These are phyloP conservation scores for Typha latifolia DNA, from an alignment of 176 grass and related monocot genomes.

Conservation along the genomic window DNA sequence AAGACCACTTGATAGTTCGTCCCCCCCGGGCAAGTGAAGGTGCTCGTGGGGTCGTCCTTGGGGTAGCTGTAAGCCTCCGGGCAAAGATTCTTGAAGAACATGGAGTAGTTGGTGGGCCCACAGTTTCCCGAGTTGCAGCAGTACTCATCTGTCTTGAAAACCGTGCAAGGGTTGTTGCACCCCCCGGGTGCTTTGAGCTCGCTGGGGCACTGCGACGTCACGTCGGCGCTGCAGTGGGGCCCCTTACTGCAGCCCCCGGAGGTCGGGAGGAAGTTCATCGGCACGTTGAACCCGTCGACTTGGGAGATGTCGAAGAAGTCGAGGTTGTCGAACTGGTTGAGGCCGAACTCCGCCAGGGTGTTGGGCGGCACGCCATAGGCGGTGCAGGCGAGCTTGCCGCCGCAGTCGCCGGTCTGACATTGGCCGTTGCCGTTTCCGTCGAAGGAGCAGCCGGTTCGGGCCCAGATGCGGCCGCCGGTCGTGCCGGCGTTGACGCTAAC, in stretches of 20 bases:
- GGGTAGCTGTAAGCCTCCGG: conserved; percentile 40
- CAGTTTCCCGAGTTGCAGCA: conserved; percentile 18
- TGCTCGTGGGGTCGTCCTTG: conserved; percentile 17
- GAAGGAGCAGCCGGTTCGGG: conserved; percentile 49
- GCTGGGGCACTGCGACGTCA: conserved; percentile 29
- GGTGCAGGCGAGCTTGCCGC: conserved; percentile 27
- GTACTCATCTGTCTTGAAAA: conserved; percentile 29
- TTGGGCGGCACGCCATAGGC: background rate
- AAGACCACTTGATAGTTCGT: conserved; percentile 45
- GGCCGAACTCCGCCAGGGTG: conserved; percentile 5
- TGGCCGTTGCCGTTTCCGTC: conserved; percentile 27
- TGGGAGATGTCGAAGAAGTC: conserved; percentile 21
- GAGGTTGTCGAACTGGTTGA: background rate
- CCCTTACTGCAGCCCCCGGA: conserved; percentile 9
- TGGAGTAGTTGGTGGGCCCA: conserved; percentile 26
- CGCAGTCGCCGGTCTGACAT: conserved; percentile 46
- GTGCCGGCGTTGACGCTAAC: conserved; percentile 26
- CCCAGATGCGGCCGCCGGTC: conserved; percentile 30
- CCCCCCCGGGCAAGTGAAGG: conserved; percentile 29
- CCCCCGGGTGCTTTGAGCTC: conserved; percentile 19
- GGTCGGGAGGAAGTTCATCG: background rate
- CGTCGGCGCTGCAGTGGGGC: conserved; percentile 6
- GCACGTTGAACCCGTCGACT: background rate
- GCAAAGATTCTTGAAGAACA: conserved; percentile 39
- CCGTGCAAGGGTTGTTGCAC: conserved; percentile 34